Evolutionary conservation across 306 rosid genomes (phyloP).

Genomic region (Trichosanthes truncata): DNA sequence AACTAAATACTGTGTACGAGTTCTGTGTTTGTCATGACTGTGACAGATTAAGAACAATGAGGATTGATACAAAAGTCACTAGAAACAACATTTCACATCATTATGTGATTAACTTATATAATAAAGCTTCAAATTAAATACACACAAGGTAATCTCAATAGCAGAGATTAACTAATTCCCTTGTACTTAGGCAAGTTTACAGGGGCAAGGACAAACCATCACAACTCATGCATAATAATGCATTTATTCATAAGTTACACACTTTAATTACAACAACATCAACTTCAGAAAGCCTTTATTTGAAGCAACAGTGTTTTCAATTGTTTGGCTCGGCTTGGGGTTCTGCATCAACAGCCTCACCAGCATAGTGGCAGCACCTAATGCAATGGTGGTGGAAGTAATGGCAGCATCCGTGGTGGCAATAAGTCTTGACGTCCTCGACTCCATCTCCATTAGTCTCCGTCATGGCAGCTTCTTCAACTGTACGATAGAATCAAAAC

Average conservation of each 20-base stretch:
- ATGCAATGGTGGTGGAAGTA: conserved; percentile 15
- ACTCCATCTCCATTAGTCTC: not conserved
- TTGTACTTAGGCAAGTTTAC: not conserved
- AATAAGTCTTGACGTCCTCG: not conserved
- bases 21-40: too few relatives aligned
- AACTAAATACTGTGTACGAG: too few relatives aligned
- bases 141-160: not conserved
- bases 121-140: not conserved
- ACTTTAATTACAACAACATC: not conserved
- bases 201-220: not conserved
- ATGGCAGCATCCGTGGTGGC: conserved; percentile 28
- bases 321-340: not conserved
- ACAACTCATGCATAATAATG: not conserved
- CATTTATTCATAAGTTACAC: not conserved
- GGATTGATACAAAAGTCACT: too few relatives aligned
- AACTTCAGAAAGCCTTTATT: not conserved
- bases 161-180: not conserved
- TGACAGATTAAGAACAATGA: too few relatives aligned
- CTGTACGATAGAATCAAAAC: too few relatives aligned
- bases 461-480: not conserved
- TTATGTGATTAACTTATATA: not conserved
- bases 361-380: conserved; percentile 26
- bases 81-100: too few relatives aligned
- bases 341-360: not conserved
- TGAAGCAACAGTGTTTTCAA: not conserved